Evolutionary conservation across 78 protist genomes (phyloP).

Genomic region (Paratrimastix pyriformis): DNA sequence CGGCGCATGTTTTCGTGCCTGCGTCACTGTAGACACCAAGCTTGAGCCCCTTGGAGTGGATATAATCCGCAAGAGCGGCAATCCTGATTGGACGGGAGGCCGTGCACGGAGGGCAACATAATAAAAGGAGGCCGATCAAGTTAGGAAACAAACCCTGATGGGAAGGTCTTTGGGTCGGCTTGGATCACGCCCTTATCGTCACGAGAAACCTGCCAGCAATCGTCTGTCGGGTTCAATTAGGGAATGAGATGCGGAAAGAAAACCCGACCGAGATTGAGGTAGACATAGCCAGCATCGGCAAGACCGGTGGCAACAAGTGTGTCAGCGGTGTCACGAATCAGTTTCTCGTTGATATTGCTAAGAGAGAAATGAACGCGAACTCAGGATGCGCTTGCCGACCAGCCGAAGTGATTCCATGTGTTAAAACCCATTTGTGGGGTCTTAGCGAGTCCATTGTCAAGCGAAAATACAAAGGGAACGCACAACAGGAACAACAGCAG

Average conservation of each 20-base stretch:
- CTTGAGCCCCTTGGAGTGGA: constrained; percentile 53
- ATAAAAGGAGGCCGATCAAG: no score
- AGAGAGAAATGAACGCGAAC: no score
- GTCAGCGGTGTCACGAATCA: not conserved
- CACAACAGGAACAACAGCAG: no score
- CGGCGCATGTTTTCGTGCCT: constrained; percentile 65
- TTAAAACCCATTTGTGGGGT: not conserved
- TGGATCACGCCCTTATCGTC: no score
- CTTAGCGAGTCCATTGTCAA: not conserved
- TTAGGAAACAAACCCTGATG: no score
- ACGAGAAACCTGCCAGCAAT: constrained; percentile 3
- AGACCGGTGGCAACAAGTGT: not conserved
- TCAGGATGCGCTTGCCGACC: no score
- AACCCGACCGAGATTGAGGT: not conserved
- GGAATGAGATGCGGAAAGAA: no score
- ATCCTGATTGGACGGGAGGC: no score
- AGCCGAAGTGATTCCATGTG: constrained; percentile 2
- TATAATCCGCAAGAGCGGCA: constrained; percentile 49
- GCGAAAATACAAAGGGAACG: no score
- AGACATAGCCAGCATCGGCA: not conserved
- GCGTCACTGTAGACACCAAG: constrained; percentile 70
- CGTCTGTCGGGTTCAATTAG: no score
- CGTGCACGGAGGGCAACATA: no score
- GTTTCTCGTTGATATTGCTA: not conserved
- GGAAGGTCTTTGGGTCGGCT: constrained; percentile 62